Base-by-base conservation (phyloP, 2,329 filamentous ascomycete species). In the Zasmidium citrigriseum region DNA sequence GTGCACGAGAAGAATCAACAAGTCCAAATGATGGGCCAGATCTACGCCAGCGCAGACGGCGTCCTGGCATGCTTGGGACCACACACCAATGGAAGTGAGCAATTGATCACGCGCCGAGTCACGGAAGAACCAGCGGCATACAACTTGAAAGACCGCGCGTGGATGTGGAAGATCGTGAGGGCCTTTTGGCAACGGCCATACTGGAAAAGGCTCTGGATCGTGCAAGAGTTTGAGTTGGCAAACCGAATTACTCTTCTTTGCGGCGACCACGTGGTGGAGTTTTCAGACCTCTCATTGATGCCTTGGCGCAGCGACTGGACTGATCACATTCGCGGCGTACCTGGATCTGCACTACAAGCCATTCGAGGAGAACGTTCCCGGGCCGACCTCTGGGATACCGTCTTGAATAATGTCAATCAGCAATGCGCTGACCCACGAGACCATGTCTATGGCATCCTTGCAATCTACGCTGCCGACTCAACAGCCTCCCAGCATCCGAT, bases 21-120 rank as follows among this genome's bases (percentile, higher is more conserved):
- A 24, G 59, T 65, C 14, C 23, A 38, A 4, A 27, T 51, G 16
- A 64, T 64, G 61, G 50, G 14, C 10, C 52, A 52, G 1, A 61
- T 62, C 41, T 65, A 57, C 48, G 20, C 18, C 14, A 59, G 46
- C 9, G 55, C 59, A 10, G 21, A 24, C 7, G n/a, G 20, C 23
- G 54, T 52, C 14, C 48, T 57, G 12, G 47, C 48, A 23, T 57
- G 48, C 23, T 3, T 57, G 7, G 54, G 48, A 4, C 24, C 4
- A 1, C 46, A 55, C 21, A 27, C 14, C 3, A 27, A 49, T 18
- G 27, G 49, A 21, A 55, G 53, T 27, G 21, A 49, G 46, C 12
- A 21, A 25, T 7, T 24, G 22, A 3, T 25, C 47, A 11, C 9
- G 21, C 22, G n/a, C n/a, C n/a, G n/a, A n/a, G n/a, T n/a, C n/a